Evolutionary conservation across 2,329 filamentous ascomycete species (phyloP), one percentile per base, ranked within the genome.

Genomic region (Aureobasidium sp.): DNA sequence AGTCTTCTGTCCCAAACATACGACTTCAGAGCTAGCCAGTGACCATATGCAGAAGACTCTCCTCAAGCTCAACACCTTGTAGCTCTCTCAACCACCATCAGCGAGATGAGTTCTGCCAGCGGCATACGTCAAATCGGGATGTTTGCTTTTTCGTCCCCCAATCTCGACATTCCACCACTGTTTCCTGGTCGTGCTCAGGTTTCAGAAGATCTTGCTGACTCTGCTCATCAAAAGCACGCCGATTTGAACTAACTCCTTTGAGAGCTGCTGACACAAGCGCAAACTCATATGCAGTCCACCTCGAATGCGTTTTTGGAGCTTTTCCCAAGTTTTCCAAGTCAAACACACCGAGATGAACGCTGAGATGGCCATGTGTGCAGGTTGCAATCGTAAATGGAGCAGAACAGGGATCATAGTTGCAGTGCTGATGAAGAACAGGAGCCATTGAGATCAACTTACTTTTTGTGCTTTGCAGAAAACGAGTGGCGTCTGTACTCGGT

Each of bases 41-140:
- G 54, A 58, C 54, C 54, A 58, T 58, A n/a, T 47, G 54, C 54
- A 58, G 54, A 48, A 48, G 21, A 44, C 25, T n/a, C 30, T 10
- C 14, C 41, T 21, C 30, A 30, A 48, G 42, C 42, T 21, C 7
- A 7, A 47, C 54, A 47, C 54, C 34, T 37, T 16, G 32, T 37
- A 21, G 14, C 36, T 27, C 13, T 27, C 50, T 21, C 36, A 54
- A 47, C 54, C 54, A 58, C 54, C 54, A 58, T 47, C 54, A 29
- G 32, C 30, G 42, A 45, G 32, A 44, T 48, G 29, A 34, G 9
- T n/a, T 57, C 37, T 57, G 53, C 39, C 53, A 57, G 41, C 29
- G 32, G 39, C 53, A 57, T 57, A 57, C 21, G 13, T 25, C n/a
- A 58, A 48, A 32, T 34, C 30, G 30, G 54, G 54, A 47, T 58